Evolutionary conservation across 345 rosid genomes (phyloP).

Genomic region (Lepidium didymum): DNA sequence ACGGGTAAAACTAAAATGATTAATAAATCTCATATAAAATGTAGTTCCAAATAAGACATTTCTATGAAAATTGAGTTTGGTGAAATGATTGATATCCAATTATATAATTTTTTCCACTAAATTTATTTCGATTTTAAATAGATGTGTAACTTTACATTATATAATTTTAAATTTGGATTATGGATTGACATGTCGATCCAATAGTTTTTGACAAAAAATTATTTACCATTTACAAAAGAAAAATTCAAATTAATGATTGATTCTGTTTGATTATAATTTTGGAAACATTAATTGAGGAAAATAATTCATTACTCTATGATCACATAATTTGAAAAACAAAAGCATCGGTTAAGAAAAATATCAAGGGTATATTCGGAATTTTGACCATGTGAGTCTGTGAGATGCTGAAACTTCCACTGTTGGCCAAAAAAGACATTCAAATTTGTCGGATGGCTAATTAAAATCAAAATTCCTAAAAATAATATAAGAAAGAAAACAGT

Average conservation of each 20-base stretch:
- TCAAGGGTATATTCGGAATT: slow-evolving; percentile 1
- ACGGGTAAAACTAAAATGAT: background rate
- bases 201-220: no score
- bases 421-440: slow-evolving; percentile 23
- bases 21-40: background rate
- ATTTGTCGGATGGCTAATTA: slow-evolving; percentile 17
- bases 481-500: slow-evolving; percentile 18
- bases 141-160: no score
- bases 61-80: no score
- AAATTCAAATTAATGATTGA: background rate
- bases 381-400: slow-evolving; percentile 8
- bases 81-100: no score
- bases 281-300: slow-evolving; percentile 1
- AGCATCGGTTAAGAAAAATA: slow-evolving; percentile 2
- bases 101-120: no score
- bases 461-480: background rate
- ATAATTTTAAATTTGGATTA: no score
- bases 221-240: background rate
- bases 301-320: slow-evolving; percentile 11
- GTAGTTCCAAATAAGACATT: background rate
- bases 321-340: slow-evolving; percentile 8
- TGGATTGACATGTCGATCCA: background rate
- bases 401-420: slow-evolving; percentile 16
- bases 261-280: background rate
- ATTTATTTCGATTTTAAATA: no score